These are phyloP conservation scores for Camellia japonica DNA, from an alignment of 148 eudicot genomes.

Conservation along the genomic window DNA sequence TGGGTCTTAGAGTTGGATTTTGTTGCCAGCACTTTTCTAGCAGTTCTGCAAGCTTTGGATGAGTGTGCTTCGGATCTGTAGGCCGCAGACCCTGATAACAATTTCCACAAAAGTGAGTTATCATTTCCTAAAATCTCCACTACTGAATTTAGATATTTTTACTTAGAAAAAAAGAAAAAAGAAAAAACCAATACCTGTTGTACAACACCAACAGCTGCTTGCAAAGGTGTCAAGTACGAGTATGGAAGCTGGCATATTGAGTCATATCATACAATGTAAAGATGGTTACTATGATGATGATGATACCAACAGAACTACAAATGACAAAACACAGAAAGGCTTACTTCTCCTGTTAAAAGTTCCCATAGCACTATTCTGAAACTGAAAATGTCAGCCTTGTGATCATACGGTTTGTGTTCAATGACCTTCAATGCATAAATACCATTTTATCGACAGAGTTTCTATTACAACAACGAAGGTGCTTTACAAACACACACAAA, in stretches of 20 bases:
- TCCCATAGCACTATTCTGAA: slow-evolving; percentile 78
- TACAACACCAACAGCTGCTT: slow-evolving; percentile 80
- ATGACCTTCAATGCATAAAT: slow-evolving; percentile 45
- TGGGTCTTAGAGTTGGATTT: slow-evolving; percentile 58
- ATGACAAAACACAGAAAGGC: background rate
- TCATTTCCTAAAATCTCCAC: background rate
- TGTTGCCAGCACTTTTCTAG: slow-evolving; percentile 73
- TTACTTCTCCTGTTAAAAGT: slow-evolving; percentile 72
- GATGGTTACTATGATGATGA: background rate
- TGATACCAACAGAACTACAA: background rate
- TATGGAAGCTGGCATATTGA: slow-evolving; percentile 56
- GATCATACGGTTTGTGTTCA: slow-evolving; percentile 65
- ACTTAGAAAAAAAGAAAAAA: background rate
- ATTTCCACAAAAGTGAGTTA: background rate
- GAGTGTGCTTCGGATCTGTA: slow-evolving; percentile 49
- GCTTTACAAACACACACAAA: background rate
- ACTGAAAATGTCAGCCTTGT: slow-evolving; percentile 76
- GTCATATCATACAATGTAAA: slow-evolving; percentile 5
- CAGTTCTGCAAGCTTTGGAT: slow-evolving; percentile 54
- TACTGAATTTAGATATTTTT: too few species aligned
- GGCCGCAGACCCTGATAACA: slow-evolving; percentile 59
- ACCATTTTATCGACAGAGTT: background rate
- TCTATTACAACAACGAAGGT: background rate
- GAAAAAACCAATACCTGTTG: slow-evolving; percentile 46
- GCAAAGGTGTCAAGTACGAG: slow-evolving; percentile 54